Base-by-base conservation (phyloP, 371 early-diverging fungal species). In the Rhizopus stolonifer region DNA sequence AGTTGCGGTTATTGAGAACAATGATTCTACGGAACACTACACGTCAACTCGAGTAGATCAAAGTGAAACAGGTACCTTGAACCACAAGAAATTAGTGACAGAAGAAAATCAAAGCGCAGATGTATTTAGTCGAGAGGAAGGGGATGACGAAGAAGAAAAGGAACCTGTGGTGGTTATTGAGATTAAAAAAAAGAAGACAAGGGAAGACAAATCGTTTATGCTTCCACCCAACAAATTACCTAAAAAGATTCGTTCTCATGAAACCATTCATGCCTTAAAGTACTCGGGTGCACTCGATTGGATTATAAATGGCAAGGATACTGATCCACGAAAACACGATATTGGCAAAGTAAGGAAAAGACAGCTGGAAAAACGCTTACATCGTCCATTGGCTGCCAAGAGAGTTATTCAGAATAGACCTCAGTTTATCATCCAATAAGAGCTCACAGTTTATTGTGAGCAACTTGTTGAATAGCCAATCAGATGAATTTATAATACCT, bases 311-410 rank as follows among this genome's bases (percentile, higher is more conserved):
- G 51, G 52, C 2, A 14, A 25, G 8, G 45, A 45, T 21, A 6
- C n/a, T 17, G 39, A 40, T 23, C 17, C 34, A n/a, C 44, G 49
- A 21, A 54, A 45, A 8, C 2, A 14, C 0, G 10, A 26, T 22
- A 14, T 52, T 39, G 58, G 52, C n/a, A n/a, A 25, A 7, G 22
- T 32, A 4, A 49, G 55, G 39, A 54, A 49, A 15, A 49, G 49
- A 10, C 44, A 46, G 4, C 13, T 60, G 2, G 7, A 24, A 1
- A n/a, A 19, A 14, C 54, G 49, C 19, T 15, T 54, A 3, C 7
- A 50, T 1, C 22, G 31, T 11, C 55, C 54, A 5, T 45, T 34
- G 26, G 32, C 47, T 17, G 39, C 24, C 13, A 44, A 25, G 19
- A 49, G 53, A 29, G 18, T 14, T 13, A 24, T 60, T n/a, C 49